Base-by-base conservation (phyloP, 306 rosid species). In the Vigna nakashimae region DNA sequence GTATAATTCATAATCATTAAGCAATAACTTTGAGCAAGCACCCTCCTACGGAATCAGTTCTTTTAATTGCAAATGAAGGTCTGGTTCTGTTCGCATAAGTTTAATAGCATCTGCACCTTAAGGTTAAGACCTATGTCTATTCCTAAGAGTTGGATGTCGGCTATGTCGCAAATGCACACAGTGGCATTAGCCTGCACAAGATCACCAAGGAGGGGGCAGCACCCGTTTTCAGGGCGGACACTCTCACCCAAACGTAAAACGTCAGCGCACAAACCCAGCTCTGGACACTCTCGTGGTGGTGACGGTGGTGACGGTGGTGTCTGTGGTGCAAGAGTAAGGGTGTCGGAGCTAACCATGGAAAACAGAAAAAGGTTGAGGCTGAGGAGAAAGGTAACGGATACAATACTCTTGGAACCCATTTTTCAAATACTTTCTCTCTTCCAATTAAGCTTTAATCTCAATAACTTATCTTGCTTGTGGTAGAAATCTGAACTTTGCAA, bases 121-220 rank as follows among this genome's bases (percentile, higher is more conserved):
- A 36, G 0, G 42, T 36, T 2, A 36, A 1, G 1, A 6, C 0
- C 8, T 0, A 36, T 1, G 0, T 7, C 0, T 0, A 36, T 36
- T 36, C 42, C 42, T 36, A 36, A 0, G 8, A 36, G 2, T 36
- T 6, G 42, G 42, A 0, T 6, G 1, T 7, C 1, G 9, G 0
- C 8, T 42, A 1, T 2, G 12, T 8, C 46, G 12, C 46, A 42
- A 9, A 42, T 0, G 46, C 46, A 42, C 3, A 42, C 2, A 8
- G 46, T 9, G 46, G 12, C 13, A 8, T 42, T 9, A 10, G 13
- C 15, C 15, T 45, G 15, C 13, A 45, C 16, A 12, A 45, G 50
- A 45, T 4, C 16, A 45, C 50, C 15, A 3, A 45, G 0, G 50
- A 45, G 5, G 16, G 50, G 0, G 16, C 50, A 45, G 5, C 50